A percentile compares a stretch with the other conserved stretches of the same genome.
These are phyloP conservation scores for Pseudozyma thailandica DNA, from an alignment of 1,284 basidiomycete genomes.

Conservation along the genomic window DNA sequence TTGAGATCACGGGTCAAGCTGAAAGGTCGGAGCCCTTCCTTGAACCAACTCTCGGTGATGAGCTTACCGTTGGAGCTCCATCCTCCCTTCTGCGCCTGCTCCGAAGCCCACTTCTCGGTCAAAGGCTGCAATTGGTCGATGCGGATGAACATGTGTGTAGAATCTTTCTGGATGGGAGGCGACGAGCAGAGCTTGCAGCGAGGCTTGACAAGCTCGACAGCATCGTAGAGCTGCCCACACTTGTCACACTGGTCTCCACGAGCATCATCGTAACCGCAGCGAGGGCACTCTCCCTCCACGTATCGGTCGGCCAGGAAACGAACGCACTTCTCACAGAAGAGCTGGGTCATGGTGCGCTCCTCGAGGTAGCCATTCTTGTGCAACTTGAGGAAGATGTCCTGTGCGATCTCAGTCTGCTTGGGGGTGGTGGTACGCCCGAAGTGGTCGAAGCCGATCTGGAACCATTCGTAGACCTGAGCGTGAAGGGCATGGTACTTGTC, in stretches of 20 bases:
- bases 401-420: constrained; percentile 78
- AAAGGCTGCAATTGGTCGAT: constrained; percentile 84
- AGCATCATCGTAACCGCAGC: constrained; percentile 75
- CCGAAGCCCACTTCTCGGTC: constrained; percentile 88
- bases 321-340: constrained; percentile 61
- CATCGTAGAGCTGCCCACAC: constrained; percentile 87
- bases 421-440: constrained; percentile 95
- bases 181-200: constrained; percentile 87
- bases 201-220: constrained; percentile 93
- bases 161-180: constrained; percentile 74
- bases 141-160: constrained; percentile 93
- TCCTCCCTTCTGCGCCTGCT: constrained; percentile 80
- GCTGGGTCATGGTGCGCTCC: constrained; percentile 64
- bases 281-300: constrained; percentile 66
- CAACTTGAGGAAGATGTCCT: constrained; percentile 66
- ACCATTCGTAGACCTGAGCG: constrained; percentile 93
- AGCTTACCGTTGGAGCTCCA: constrained; percentile 95
- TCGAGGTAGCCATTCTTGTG: constrained; percentile 65
- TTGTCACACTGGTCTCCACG: constrained; percentile 98
- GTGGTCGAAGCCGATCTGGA: constrained; percentile 90
- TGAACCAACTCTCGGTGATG: constrained; percentile 89
- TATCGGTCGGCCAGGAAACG: constrained; percentile 67
- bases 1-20: constrained; percentile 92
- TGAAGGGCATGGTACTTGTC: constrained; percentile 94
- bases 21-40: constrained; percentile 85